phyloP scores from a whole-genome alignment of 2,329 filamentous ascomycete species.

The Lachnellula hyalina region DNA sequence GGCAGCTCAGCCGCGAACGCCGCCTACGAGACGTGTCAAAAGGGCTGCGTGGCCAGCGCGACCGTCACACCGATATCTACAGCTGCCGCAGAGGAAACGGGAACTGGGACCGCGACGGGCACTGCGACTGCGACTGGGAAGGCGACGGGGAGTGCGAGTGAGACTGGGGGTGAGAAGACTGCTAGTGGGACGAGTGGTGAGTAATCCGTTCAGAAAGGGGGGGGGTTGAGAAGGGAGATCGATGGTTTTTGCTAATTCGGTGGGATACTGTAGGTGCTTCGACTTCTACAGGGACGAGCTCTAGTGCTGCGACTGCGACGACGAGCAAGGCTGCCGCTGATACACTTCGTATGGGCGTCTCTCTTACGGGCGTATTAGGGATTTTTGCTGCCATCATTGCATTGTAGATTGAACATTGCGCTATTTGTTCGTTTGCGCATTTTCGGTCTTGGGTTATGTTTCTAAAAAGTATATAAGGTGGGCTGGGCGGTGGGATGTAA shows the following conservation, averaged over 20 bases:
- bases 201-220: too few species aligned
- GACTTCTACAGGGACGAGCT: background rate
- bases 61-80: background rate
- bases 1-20: conserved; percentile 15
- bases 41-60: conserved; percentile 6
- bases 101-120: background rate
- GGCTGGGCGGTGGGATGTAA: too few species aligned
- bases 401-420: conserved; percentile 3
- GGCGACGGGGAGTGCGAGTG: too few species aligned
- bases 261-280: too few species aligned
- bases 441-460: too few species aligned
- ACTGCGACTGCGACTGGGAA: background rate
- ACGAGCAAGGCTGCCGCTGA: background rate
- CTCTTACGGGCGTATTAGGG: conserved; percentile 7
- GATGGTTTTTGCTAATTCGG: too few species aligned
- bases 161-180: too few species aligned
- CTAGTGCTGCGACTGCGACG: background rate
- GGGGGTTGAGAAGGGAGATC: too few species aligned
- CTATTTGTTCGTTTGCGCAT: too few species aligned
- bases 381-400: conserved; percentile 11
- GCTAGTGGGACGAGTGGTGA: too few species aligned
- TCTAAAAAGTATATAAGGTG: too few species aligned
- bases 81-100: background rate
- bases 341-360: conserved; percentile 6
- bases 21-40: conserved; percentile 11